These are phyloP conservation scores for Saturnispora halmiae DNA, from an alignment of 805 yeast genomes.

Conservation along the genomic window DNA sequence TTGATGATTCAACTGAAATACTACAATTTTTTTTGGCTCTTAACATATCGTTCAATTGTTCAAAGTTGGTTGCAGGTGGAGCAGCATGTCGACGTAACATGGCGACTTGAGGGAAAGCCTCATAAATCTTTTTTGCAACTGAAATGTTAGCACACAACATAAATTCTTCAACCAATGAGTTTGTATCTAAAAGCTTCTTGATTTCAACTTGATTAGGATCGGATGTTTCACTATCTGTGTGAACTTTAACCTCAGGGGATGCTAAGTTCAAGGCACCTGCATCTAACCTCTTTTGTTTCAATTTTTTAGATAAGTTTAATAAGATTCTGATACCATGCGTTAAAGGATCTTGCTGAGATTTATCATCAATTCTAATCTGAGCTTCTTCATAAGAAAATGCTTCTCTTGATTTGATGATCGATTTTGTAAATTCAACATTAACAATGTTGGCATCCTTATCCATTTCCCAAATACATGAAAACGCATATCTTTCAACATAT, in stretches of 20 bases:
- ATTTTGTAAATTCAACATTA: constrained; percentile 69
- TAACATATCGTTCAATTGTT: constrained; percentile 78
- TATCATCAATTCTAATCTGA: constrained; percentile 82
- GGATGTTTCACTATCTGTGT: constrained; percentile 92
- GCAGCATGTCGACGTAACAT: constrained; percentile 96
- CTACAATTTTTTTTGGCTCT: constrained; percentile 68
- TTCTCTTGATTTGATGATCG: constrained; percentile 82
- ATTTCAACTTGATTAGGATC: constrained; percentile 95
- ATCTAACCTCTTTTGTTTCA: constrained; percentile 77
- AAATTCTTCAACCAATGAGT: constrained; percentile 94
- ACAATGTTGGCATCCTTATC: constrained; percentile 81
- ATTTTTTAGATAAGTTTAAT: constrained; percentile 66
- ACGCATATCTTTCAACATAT: constrained; percentile 90
- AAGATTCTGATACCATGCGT: constrained; percentile 85
- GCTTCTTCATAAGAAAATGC: constrained; percentile 95
- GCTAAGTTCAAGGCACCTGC: constrained; percentile 97
- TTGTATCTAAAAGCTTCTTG: constrained; percentile 79
- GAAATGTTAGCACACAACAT: constrained; percentile 96
- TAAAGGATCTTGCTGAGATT: constrained; percentile 64
- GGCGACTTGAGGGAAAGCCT: constrained; percentile 94
- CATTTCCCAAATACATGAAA: constrained; percentile 92
- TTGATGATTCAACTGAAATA: constrained; percentile 75
- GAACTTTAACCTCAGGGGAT: constrained; percentile 96
- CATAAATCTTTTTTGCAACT: constrained; percentile 87
- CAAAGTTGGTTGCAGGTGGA: constrained; percentile 95